Evolutionary conservation across 1,284 basidiomycete species (phyloP), one percentile per base, ranked within the genome.

Genomic region (Schizophyllum commune): DNA sequence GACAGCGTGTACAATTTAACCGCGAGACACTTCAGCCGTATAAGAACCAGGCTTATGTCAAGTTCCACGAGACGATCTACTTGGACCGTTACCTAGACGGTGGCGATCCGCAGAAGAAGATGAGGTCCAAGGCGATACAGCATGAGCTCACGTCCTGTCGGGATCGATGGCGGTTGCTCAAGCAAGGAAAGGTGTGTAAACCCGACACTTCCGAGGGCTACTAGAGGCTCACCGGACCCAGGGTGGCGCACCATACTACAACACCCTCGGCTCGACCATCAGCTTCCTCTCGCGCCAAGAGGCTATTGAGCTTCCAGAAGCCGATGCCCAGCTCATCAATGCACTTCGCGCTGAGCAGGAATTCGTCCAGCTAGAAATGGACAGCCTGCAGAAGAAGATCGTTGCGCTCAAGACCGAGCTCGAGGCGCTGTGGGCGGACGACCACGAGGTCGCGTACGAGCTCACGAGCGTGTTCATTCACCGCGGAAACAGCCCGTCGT

Each of bases 391-490:
- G n/a, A 70, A 71, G 13, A 76, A 76, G 1, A 79, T 86, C 5
- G 74, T 75, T 8, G 69, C 69, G 54, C 78, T 92, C 65, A 94
- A 94, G 72, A 73, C 77, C 13, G 82, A 88, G 61, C 75, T 97
- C 56, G 91, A 96, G 66, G 74, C 74, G 1, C 69, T 96, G 7
- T 99, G 97, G 97, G 75, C 75, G 52, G 84, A 85, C 65, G 84
- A 86, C 60, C 78, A 70, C 6, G 76, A 83, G 32, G 85, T 85
- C 22, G 87, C 89, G 58, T 99, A 98, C 71, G 92, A 96, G 69
- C 81, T 99, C 52, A 94, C 93, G 0, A 92, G 93, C 13, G 96
- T 98, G 13, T 99, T 98, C 75, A 92, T 98, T 68, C 96, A 99
- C 74, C 89, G 96, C 52, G 95, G 94, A 53, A 83, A 84, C 17